Base-by-base conservation (phyloP, 2,329 filamentous ascomycete genomes). In the Geosmithia putterillii region DNA sequence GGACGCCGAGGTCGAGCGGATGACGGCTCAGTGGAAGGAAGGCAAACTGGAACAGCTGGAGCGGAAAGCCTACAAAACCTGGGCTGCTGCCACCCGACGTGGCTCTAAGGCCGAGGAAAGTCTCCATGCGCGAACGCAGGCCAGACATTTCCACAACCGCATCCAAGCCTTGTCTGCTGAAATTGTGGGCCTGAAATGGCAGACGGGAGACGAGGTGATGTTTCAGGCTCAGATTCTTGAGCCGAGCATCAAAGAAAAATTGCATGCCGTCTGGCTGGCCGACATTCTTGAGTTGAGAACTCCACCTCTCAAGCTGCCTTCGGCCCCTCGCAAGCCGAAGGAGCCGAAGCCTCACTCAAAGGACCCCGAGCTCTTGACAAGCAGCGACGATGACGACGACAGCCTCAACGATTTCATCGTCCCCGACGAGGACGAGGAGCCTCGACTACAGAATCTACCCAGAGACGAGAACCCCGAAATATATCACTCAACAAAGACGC, bases 201-300 rank as follows among this genome's bases (percentile, higher is more conserved):
- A 60, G 10, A 73, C 64, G 7, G 61, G 64, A 19, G 52, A 59
- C 1, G 68, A 79, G 14, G 55, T 92, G 14, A 61, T 66, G 21
- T 62, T 60, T 6, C 74, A 78, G 51, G 78, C 79, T 41, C 59
- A 63, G 10, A 71, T 63, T 32, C 63, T 94, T 44, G 79, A 90
- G 46, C 63, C 67, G 4, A 86, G 71, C 3, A 61, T 95, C 1
- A 71, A 75, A 32, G 72, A 83, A 44, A 72, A 74, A 41, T 65
- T 81, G 52, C 59, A 74, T 35, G 56, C 70, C 8, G 52, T 55
- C 7, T 81, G 74, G 74, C 55, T 65, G 3, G 62, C 73, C n/a
- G 49, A 57, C 7, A 50, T 73, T 20, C 60, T 79, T 4, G 58
- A 60, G 35, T 63, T 63, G 17, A 64, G 61, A 6, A 38, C 45